Base-by-base conservation (phyloP, 2,329 filamentous ascomycete species). In the Pseudocercospora ulei region DNA sequence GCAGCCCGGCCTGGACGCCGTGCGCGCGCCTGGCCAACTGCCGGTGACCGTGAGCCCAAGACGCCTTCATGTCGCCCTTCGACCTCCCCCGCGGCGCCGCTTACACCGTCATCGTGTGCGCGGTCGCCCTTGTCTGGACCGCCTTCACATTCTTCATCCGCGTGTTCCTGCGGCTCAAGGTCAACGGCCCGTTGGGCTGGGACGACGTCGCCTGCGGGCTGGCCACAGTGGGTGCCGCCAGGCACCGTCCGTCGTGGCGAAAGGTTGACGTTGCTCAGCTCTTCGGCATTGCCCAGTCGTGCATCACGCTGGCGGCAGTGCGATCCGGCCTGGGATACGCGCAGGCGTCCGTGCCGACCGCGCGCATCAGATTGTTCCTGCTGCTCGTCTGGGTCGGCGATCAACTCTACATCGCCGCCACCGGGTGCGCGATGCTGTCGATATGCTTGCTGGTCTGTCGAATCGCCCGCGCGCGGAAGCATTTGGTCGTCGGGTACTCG, bases 121-220 rank as follows among this genome's bases (percentile, higher is more conserved):
- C 41, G 11, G 54, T 53, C 3, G 50, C 38, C n/a, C 38, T 49
- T 18, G 33, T 49, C 27, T 56, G 47, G 49, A 46, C 52, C 1
- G 27, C 48, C 9, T 36, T 54, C 13, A 46, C 50, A 16, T 52
- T 52, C 28, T n/a, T 39, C 5, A 49, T 57, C 25, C 53, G 56
- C 4, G 12, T 52, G 1, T 56, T 54, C 45, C 46, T 57, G 7
- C 50, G 56, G 7, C 16, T 46, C 3, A 51, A 45, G 35, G 47
- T 58, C 47, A 56, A 55, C 19, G 55, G 54, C 1, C 56, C 56
- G 0, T 46, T 56, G 8, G 51, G 54, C 7, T 49, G 39, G 26
- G 56, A 58, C 20, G 54, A 58, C 36, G 39, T 34, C 18, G 41
- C 50, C 3, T 58, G 56, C 40, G 34, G 38, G 6, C 33, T 42